These are phyloP conservation scores for Alnus rubra DNA, from an alignment of 306 rosid species.

Conservation along the genomic window DNA sequence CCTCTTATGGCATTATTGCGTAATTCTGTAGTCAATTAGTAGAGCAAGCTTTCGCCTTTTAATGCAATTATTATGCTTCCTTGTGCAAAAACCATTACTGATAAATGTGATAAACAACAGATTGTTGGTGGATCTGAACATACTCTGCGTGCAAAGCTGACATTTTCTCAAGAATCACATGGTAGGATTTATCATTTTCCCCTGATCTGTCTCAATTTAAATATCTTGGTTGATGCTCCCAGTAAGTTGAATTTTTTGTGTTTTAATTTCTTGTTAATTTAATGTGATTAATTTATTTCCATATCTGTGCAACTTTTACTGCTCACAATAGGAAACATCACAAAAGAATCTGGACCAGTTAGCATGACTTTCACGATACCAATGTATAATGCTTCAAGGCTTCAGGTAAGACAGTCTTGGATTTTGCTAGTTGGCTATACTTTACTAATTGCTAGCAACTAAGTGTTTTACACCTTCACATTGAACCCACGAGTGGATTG, in stretches of 20 bases:
- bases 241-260: neutral
- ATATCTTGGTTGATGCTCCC: constrained; percentile 21
- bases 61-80: constrained; percentile 6
- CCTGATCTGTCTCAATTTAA: neutral
- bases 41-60: constrained; percentile 1
- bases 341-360: constrained; percentile 84
- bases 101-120: constrained; percentile 51
- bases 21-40: constrained; percentile 1
- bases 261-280: constrained; percentile 2
- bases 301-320: constrained; percentile 24
- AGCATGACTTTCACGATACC: constrained; percentile 92
- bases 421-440: constrained; percentile 18
- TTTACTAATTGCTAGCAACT: neutral
- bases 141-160: constrained; percentile 78
- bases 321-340: constrained; percentile 57
- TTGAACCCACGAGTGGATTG: neutral
- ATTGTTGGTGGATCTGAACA: constrained; percentile 74
- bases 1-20: neutral
- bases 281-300: constrained; percentile 18
- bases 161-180: constrained; percentile 65
- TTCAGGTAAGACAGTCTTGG: constrained; percentile 53
- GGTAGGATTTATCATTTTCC: constrained; percentile 41
- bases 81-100: constrained; percentile 30
- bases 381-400: constrained; percentile 74
- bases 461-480: neutral